Evolutionary conservation across 1,139 yeast genomes (phyloP), one percentile per base, ranked within the genome.

Genomic region (Maudiozyma humilis): DNA sequence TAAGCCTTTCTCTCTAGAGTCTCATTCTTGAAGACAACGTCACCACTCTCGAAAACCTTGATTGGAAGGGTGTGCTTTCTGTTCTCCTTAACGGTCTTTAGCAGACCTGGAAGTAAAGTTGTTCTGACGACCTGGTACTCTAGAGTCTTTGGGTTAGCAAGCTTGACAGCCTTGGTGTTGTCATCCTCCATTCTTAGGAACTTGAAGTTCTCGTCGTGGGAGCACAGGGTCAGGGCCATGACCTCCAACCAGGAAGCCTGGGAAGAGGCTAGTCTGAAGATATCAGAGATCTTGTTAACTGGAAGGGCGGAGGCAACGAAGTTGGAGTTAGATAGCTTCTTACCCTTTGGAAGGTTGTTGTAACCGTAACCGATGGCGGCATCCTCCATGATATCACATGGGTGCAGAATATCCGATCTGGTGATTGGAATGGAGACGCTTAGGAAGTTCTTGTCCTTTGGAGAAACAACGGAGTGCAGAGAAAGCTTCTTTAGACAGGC

Each of bases 81-180:
- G 71, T 93, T 93, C 70, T 93, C 98, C 63, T 87, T 82, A 55
- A 93, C 82, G 30, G 98, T 91, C 69, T 93, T 93, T 62, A 93
- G 78, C 51, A 93, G 76, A 55, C 99, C 99, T 42, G 98, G 96
- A 48, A 91, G 71, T 55, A 93, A 74, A 32, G 95, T 79, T 17
- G 98, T 91, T 72, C 98, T 82, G 34, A 93, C 97, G 48, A 93
- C 98, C 71, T 93, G 96, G 67, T 91, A 93, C 69, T 93, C 99
- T 42, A 79, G 68, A 17, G 98, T 91, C 72, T 93, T 93, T 51
- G 99, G 99, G 68, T 93, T 93, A 47, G 85, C 97, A 57, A 93
- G 77, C 57, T 83, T 80, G 45, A 93, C 97, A 33, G 93, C 97
- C 44, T 70, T 70, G 17, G 75, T 75, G 51, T 76, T 76, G 62